Evolutionary conservation across 179 eudicot species (phyloP).

Genomic region (Silene coronaria): DNA sequence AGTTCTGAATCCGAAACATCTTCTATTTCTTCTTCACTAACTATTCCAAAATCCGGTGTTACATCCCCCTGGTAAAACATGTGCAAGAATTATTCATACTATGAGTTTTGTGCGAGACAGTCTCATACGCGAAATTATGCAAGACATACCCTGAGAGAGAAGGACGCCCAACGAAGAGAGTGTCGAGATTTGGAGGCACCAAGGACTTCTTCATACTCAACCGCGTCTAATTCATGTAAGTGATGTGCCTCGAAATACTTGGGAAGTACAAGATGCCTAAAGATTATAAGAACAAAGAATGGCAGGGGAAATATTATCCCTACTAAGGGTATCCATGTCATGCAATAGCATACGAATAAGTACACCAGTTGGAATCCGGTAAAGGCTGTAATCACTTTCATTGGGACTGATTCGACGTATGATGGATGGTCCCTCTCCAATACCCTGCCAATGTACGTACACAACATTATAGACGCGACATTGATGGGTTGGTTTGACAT

Average conservation of each 20-base stretch:
- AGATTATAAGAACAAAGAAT: conserved; percentile 32
- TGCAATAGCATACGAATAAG: conserved; percentile 36
- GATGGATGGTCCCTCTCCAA: conserved; percentile 39
- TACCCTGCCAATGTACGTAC: conserved; percentile 25
- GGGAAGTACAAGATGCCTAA: conserved; percentile 35
- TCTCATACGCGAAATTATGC: neutral
- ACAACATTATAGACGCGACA: neutral
- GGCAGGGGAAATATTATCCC: conserved; percentile 47
- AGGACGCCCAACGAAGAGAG: conserved; percentile 16
- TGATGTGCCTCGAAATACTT: conserved; percentile 25
- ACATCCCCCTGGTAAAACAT: conserved; percentile 6
- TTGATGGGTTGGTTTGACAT: too few species aligned
- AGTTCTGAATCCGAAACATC: conserved; percentile 32
- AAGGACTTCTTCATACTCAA: conserved; percentile 39
- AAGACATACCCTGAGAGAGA: conserved; percentile 20
- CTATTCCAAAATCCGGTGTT: conserved; percentile 8
- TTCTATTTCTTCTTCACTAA: conserved; percentile 8
- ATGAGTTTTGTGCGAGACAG: neutral
- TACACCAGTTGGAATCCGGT: conserved; percentile 37
- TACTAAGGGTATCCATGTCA: conserved; percentile 49
- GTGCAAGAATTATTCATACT: neutral
- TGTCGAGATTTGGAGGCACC: conserved; percentile 16
- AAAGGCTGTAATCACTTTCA: conserved; percentile 28
- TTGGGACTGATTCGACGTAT: conserved; percentile 39
- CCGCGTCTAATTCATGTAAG: conserved; percentile 42